A percentile compares a stretch with the other conserved stretches of the same genome.
phyloP scores from a whole-genome alignment of 257 asterid genomes.

The Eustoma russellianum region DNA sequence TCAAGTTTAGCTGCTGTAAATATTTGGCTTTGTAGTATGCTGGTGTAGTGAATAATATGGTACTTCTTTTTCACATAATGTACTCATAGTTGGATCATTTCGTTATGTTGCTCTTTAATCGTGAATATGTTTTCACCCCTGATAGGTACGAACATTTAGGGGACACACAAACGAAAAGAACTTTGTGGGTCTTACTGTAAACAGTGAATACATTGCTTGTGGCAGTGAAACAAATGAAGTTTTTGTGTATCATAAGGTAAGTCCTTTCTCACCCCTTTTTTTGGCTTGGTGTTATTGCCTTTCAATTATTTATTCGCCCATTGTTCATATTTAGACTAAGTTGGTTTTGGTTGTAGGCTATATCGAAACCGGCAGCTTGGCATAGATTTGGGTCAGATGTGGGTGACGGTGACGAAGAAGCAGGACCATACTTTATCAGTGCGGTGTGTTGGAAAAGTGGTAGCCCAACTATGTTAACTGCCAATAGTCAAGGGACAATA shows the following conservation, averaged over 20 bases:
- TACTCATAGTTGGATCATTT: too few relatives aligned
- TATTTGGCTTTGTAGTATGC: not conserved
- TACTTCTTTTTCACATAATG: too few relatives aligned
- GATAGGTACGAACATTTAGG: constrained; percentile 62
- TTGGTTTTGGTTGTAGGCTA: constrained; percentile 32
- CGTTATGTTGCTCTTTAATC: not conserved
- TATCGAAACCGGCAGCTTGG: constrained; percentile 70
- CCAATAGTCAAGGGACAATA: constrained; percentile 78
- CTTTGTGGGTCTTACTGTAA: constrained; percentile 71
- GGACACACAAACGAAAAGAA: constrained; percentile 82
- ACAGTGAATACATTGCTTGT: constrained; percentile 69
- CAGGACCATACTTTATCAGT: constrained; percentile 64
- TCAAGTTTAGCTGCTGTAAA: not conserved
- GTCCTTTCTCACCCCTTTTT: not conserved
- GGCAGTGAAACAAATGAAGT: constrained; percentile 92
- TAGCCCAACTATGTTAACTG: constrained; percentile 64
- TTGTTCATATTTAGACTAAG: too few relatives aligned
- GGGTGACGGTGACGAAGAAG: constrained; percentile 44
- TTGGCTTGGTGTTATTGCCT: too few relatives aligned
- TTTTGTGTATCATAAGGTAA: constrained; percentile 74
- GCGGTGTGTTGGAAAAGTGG: constrained; percentile 94
- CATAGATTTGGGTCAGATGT: constrained; percentile 53
- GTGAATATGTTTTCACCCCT: constrained; percentile 1
- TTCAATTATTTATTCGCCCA: too few relatives aligned
- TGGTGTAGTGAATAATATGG: not conserved